phyloP scores from a whole-genome alignment of 768 basidiomycete genomes.

The Tricholomella constricta region DNA sequence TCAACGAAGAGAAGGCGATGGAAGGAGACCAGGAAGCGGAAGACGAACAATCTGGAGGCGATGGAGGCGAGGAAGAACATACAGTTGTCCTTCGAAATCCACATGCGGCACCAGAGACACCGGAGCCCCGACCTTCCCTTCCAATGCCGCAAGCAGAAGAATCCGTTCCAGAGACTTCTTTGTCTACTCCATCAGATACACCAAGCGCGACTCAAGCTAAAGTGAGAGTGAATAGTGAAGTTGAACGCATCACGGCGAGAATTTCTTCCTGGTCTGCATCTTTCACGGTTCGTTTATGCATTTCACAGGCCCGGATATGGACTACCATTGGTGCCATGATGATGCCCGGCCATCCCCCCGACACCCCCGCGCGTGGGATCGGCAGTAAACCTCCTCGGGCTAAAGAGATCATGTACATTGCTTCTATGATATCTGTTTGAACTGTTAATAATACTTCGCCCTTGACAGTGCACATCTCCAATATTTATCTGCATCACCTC shows the following conservation, averaged over 20 bases:
- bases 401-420: constrained; percentile 63
- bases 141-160: neutral
- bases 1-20: neutral
- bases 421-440: constrained; percentile 2
- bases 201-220: constrained; percentile 25
- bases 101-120: neutral
- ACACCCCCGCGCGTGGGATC: constrained; percentile 28
- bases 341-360: constrained; percentile 52
- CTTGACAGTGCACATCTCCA: constrained; percentile 56
- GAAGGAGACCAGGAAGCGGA: neutral
- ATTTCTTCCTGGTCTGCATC: neutral
- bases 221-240: constrained; percentile 58
- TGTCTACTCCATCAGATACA: constrained; percentile 4
- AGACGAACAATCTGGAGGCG: neutral
- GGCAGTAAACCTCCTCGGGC: constrained; percentile 48
- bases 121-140: neutral
- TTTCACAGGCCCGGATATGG: constrained; percentile 69
- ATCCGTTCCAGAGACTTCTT: neutral
- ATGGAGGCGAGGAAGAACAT: neutral
- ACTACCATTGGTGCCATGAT: constrained; percentile 63
- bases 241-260: constrained; percentile 67
- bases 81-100: constrained; percentile 1
- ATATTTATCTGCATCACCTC: constrained; percentile 49
- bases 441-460: constrained; percentile 3
- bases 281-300: neutral